Conservation (phyloP, 331 rosid genomes). For the Rosa hybrid region DNA sequence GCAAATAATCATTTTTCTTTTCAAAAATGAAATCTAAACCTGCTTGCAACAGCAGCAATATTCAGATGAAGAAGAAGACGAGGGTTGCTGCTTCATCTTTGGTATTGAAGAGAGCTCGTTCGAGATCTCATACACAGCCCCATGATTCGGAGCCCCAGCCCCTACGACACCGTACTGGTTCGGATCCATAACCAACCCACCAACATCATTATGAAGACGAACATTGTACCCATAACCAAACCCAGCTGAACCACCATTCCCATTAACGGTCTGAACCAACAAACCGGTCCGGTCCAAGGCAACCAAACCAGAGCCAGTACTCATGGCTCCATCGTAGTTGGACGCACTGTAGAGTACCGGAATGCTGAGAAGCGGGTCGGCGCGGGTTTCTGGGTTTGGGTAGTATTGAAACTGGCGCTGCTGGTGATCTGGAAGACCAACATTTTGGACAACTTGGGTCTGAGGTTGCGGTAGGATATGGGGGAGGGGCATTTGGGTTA, state of each 20-base stretch:
- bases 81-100: constrained; percentile 38
- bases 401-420: constrained; percentile 27
- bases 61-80: constrained; percentile 4
- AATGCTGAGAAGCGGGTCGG: constrained; percentile 26
- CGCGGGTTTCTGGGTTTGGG: constrained; percentile 15
- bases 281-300: not conserved
- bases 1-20: not conserved
- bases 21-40: not conserved
- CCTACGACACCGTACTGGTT: constrained; percentile 31
- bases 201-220: constrained; percentile 14
- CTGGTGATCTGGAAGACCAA: not conserved
- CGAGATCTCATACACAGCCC: constrained; percentile 52
- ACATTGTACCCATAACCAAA: constrained; percentile 5
- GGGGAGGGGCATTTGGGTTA: constrained; percentile 31
- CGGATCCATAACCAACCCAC: constrained; percentile 21
- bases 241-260: constrained; percentile 25
- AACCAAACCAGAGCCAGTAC: constrained; percentile 21
- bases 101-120: constrained; percentile 94
- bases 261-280: constrained; percentile 17
- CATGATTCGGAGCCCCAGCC: constrained; percentile 25
- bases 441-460: not conserved
- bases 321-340: constrained; percentile 24
- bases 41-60: constrained; percentile 50
- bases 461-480: not conserved
- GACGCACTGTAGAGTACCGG: constrained; percentile 43